These are phyloP conservation scores for Fraxinus ornus DNA, from an alignment of 305 asterid genomes.

Conservation along the genomic window DNA sequence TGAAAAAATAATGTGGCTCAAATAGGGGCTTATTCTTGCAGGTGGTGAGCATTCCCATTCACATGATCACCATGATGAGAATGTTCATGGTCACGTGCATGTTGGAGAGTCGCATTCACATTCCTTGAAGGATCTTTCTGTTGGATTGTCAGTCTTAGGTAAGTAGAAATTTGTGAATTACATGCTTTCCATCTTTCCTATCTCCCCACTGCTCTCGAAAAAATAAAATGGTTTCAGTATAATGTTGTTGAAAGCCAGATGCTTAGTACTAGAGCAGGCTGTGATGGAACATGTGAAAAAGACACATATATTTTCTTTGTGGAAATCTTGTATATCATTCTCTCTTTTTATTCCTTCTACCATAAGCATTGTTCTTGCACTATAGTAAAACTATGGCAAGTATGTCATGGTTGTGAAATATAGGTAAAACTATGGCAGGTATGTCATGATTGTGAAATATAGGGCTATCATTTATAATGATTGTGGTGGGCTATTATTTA, in stretches of 20 bases:
- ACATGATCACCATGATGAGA: constrained; percentile 59
- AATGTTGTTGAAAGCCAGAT: neutral
- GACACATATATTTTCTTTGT: neutral
- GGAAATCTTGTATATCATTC: neutral
- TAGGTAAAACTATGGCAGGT: too few relatives aligned
- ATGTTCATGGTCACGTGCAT: constrained; percentile 51
- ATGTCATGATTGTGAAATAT: neutral
- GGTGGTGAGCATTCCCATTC: constrained; percentile 89
- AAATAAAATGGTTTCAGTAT: neutral
- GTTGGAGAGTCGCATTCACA: constrained; percentile 72
- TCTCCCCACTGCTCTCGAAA: neutral
- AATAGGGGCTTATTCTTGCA: constrained; percentile 28
- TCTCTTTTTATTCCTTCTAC: neutral
- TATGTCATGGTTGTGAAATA: too few relatives aligned
- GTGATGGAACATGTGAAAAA: neutral
- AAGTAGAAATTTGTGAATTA: constrained; percentile 29
- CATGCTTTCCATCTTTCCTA: neutral
- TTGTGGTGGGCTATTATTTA: neutral
- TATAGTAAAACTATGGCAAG: neutral
- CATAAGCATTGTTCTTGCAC: neutral
- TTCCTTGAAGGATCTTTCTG: constrained; percentile 83
- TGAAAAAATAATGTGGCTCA: too few relatives aligned
- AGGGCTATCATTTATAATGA: neutral
- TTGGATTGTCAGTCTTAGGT: constrained; percentile 89
- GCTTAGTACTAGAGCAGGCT: neutral